These are phyloP conservation scores for Selaginella tamariscina DNA, from an alignment of 75 land plant genomes.

Conservation along the genomic window DNA sequence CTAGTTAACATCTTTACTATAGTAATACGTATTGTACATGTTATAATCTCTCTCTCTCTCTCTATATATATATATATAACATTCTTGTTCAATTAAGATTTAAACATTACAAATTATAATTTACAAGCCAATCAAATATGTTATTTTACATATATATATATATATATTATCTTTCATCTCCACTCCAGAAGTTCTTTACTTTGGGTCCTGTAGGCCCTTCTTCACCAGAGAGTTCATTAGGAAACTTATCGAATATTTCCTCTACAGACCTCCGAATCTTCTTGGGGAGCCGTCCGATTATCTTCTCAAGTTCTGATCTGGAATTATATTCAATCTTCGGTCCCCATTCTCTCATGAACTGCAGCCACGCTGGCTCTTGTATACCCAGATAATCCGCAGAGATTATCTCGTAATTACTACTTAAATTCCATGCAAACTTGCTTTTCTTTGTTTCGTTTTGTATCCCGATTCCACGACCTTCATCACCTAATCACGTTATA, in stretches of 20 bases:
- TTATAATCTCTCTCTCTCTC: no score
- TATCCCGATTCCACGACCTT: conserved; percentile 43
- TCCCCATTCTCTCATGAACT: conserved; percentile 67
- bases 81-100: no score
- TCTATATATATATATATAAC: no score
- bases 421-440: conserved; percentile 27
- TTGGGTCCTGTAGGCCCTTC: conserved; percentile 84
- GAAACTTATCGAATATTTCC: conserved; percentile 35
- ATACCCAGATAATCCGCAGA: conserved; percentile 51
- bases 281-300: conserved; percentile 33
- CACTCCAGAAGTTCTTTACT: conserved; percentile 44
- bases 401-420: conserved; percentile 30
- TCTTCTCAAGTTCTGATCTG: conserved; percentile 29
- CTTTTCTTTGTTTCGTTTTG: conserved; percentile 53
- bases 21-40: no score
- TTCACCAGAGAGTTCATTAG: conserved; percentile 48
- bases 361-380: conserved; percentile 57
- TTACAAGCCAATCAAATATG: no score
- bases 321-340: conserved; percentile 42
- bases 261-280: conserved; percentile 28
- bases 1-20: no score
- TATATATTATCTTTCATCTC: conserved; percentile 49
- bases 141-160: no score
- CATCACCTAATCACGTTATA: no score
- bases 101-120: no score